Evolutionary conservation across 129 eudicot genomes (phyloP).

Genomic region (Sambucus nigra): DNA sequence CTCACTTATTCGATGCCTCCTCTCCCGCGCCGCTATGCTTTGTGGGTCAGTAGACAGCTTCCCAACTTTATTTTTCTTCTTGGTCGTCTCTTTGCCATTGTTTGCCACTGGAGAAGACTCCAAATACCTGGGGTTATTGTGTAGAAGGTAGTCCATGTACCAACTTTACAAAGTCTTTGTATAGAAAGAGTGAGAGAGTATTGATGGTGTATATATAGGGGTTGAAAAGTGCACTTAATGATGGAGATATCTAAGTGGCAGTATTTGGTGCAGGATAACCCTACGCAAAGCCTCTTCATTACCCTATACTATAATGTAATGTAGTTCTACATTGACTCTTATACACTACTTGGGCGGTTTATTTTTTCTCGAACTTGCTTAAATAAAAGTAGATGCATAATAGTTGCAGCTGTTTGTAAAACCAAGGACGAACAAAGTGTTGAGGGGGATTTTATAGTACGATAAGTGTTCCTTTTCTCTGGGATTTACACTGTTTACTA

Average conservation of each 20-base stretch:
- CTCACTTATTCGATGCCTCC: conserved; percentile 77
- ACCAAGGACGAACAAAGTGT: background rate
- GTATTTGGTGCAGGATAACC: too few species aligned
- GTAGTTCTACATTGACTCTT: too few species aligned
- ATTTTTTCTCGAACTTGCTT: background rate
- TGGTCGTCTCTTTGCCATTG: conserved; percentile 16
- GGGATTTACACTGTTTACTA: too few species aligned
- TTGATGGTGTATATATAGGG: background rate
- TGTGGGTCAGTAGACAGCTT: conserved; percentile 89
- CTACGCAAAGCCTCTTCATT: too few species aligned
- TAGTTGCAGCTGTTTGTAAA: background rate
- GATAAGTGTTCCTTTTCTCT: background rate
- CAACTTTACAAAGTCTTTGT: background rate
- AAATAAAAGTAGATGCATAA: conserved; percentile 1
- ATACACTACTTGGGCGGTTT: too few species aligned
- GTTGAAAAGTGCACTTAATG: background rate
- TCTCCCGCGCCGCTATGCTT: conserved; percentile 82
- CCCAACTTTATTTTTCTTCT: conserved; percentile 14
- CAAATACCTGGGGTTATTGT: background rate
- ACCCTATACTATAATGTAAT: too few species aligned
- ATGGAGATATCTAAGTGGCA: too few species aligned
- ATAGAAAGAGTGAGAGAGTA: too few species aligned
- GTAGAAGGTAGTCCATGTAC: background rate
- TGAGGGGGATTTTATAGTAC: background rate
- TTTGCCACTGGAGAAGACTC: conserved; percentile 3